These are phyloP conservation scores for Ceratocystis eucalypticola DNA, from an alignment of 2,329 filamentous ascomycete genomes.

Conservation along the genomic window DNA sequence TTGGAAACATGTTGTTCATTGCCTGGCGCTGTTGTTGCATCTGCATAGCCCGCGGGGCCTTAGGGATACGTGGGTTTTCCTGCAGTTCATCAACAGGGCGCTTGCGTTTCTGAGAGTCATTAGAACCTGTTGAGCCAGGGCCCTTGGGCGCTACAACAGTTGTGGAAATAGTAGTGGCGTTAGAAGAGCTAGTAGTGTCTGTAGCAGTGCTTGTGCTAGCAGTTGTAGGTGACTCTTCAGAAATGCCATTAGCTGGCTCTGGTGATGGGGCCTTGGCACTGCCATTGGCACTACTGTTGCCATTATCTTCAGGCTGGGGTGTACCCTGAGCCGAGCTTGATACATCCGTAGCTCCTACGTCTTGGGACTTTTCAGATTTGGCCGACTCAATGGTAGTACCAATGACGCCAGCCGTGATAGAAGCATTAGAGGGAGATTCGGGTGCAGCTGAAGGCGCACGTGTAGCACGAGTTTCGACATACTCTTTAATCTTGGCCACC, in stretches of 20 bases:
- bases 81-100: constrained; percentile 62
- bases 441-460: constrained; percentile 23
- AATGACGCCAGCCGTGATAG: constrained; percentile 8
- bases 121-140: not conserved
- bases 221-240: not conserved
- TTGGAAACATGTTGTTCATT: constrained; percentile 32
- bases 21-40: constrained; percentile 36
- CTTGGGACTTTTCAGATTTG: constrained; percentile 12
- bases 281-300: not conserved
- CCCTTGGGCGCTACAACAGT: not conserved
- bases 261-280: constrained; percentile 13
- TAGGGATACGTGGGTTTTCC: constrained; percentile 50
- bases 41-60: constrained; percentile 52
- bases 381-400: not conserved
- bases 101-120: constrained; percentile 49
- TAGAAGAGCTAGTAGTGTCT: constrained; percentile 1
- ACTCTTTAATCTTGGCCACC: constrained; percentile 64
- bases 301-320: constrained; percentile 27
- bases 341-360: constrained; percentile 18
- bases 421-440: constrained; percentile 24
- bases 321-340: constrained; percentile 15
- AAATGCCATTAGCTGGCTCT: not conserved
- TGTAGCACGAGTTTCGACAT: constrained; percentile 28
- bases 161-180: not conserved
- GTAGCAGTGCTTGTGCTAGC: constrained; percentile 1